Base-by-base conservation (phyloP, 495 filamentous ascomycete species). In the Melanomma pulvis-pyrius region DNA sequence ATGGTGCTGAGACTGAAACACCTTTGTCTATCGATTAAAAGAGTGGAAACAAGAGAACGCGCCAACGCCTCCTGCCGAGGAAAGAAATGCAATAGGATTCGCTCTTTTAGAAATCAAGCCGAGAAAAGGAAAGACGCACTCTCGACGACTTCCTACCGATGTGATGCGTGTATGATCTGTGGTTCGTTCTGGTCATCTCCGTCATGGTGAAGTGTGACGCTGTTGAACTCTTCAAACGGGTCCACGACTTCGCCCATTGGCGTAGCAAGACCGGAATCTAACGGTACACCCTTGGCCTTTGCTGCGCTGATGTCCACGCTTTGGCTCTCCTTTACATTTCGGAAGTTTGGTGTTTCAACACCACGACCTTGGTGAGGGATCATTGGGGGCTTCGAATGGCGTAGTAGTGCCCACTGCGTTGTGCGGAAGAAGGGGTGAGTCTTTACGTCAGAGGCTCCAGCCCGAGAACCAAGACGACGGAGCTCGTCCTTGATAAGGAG, bases 181-280 rank as follows among this genome's bases (percentile, higher is more conserved):
- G 55, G 46, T 29, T 65, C 46, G 13, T 67, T n/a, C 19, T 66
- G 44, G n/a, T 87, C 86, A 60, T 98, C 93, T 12, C 92, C 96
- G 59, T 98, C 94, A 80, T 98, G 94, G 77, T 97, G 93, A 61
- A 98, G 84, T 64, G 94, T 98, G 32, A 98, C 94, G 72, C 91
- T 96, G 78, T 98, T 98, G 76, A 98, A 98, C 75, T 98, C 96
- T 76, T 96, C 92, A 74, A 98, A 98, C 13, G 94, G 94, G 83
- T 98, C 94, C n/a, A 85, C 83, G 60, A 87, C 77, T 74, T 96
- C 93, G 36, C 82, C 90, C 36, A 88, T 92, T 11, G 94, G 92
- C 29, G 93, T 97, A 2, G 88, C 88, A 30, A 94, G 78, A 9
- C 91, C 92, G 24, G 88, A 91, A 70, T 96, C 91, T 68, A 97